Percentiles rank a stretch among this genome's conserved stretches.
Conservation (phyloP, 2,329 filamentous ascomycete species). For the Curvularia sp. region DNA sequence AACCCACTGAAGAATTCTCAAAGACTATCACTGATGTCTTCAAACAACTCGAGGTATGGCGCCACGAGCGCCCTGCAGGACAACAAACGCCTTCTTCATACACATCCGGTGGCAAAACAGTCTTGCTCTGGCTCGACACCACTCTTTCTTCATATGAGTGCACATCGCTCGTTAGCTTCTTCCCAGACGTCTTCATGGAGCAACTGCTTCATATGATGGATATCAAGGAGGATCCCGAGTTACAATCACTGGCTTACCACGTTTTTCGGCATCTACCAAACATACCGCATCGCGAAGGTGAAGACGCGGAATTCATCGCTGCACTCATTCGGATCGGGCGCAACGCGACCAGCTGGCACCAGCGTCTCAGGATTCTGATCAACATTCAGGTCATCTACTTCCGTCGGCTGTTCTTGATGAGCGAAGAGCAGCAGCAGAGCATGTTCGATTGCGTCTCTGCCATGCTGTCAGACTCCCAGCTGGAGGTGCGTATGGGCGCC, state of each 20-base stretch:
- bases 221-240: constrained; percentile 95
- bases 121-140: constrained; percentile 91
- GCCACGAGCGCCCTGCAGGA: constrained; percentile 79
- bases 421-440: constrained; percentile 73
- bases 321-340: constrained; percentile 88
- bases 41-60: constrained; percentile 81
- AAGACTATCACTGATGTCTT: constrained; percentile 78
- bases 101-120: constrained; percentile 94
- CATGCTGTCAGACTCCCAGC: constrained; percentile 90
- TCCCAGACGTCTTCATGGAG: constrained; percentile 86
- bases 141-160: constrained; percentile 92
- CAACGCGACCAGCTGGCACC: constrained; percentile 88
- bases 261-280: constrained; percentile 97
- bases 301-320: constrained; percentile 83
- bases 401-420: constrained; percentile 88
- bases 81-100: constrained; percentile 94
- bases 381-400: constrained; percentile 99
- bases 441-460: constrained; percentile 93
- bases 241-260: constrained; percentile 92
- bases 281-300: constrained; percentile 86
- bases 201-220: constrained; percentile 99
- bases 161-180: constrained; percentile 87
- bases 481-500: constrained; percentile 94
- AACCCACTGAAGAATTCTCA: constrained; percentile 75
- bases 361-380: constrained; percentile 90